These are phyloP conservation scores for Phytopythium helicoides DNA, from an alignment of 352 stramenopile genomes.

Conservation along the genomic window DNA sequence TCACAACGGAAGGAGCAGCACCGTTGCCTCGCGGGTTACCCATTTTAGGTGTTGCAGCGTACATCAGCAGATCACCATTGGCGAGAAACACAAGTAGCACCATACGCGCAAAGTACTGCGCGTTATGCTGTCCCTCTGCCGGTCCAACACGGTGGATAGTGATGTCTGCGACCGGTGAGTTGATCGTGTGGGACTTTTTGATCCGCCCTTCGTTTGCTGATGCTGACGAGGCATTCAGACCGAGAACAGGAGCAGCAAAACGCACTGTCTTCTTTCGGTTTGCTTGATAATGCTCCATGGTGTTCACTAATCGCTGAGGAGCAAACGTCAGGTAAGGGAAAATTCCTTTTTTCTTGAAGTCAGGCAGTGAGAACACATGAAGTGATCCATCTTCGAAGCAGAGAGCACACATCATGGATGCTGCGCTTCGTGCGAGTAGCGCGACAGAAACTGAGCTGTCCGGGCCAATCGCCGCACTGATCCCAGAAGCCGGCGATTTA, in stretches of 20 bases:
- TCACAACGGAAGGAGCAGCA: slow-evolving; percentile 12
- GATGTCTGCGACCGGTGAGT: slow-evolving; percentile 82
- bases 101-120: slow-evolving; percentile 75
- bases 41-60: slow-evolving; percentile 54
- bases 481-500: background rate
- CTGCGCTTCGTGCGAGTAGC: slow-evolving; percentile 47
- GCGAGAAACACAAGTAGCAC: slow-evolving; percentile 82
- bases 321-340: slow-evolving; percentile 85
- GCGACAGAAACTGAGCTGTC: slow-evolving; percentile 52
- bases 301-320: slow-evolving; percentile 75
- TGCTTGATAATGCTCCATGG: slow-evolving; percentile 57
- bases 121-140: slow-evolving; percentile 67
- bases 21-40: slow-evolving; percentile 19
- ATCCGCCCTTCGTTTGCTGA: slow-evolving; percentile 74
- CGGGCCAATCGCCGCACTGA: slow-evolving; percentile 12
- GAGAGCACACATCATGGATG: slow-evolving; percentile 78
- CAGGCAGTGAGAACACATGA: slow-evolving; percentile 77
- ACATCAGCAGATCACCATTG: slow-evolving; percentile 83
- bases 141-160: slow-evolving; percentile 77
- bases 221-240: slow-evolving; percentile 65
- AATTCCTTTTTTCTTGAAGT: slow-evolving; percentile 78
- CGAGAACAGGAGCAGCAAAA: slow-evolving; percentile 53
- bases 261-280: slow-evolving; percentile 58
- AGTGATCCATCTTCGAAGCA: slow-evolving; percentile 82
- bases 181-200: slow-evolving; percentile 79